Conservation (phyloP, 768 basidiomycete genomes). For the Hypholoma fasciculare region DNA sequence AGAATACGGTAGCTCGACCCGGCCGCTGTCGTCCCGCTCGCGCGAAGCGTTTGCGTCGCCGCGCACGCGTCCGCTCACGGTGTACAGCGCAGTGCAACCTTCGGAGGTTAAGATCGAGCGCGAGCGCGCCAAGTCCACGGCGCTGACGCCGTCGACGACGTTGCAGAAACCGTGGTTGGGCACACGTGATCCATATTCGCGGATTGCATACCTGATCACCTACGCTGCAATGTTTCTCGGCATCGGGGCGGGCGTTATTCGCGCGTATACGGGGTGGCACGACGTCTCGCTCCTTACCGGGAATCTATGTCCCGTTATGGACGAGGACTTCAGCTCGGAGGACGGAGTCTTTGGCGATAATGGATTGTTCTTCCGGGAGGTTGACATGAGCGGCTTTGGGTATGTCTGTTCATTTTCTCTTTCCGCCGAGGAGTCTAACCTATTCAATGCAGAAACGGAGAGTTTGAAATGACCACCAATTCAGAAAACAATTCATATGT, state of each 20-base stretch:
- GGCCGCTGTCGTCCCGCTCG: conserved; percentile 38
- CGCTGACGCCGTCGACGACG: conserved; percentile 33
- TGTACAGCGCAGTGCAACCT: conserved; percentile 48
- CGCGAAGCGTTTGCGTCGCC: conserved; percentile 63
- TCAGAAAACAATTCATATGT: conserved; percentile 77
- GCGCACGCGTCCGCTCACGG: conserved; percentile 55
- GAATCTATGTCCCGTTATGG: conserved; percentile 66
- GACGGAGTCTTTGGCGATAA: conserved; percentile 59
- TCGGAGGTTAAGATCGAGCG: conserved; percentile 37
- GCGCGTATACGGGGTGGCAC: conserved; percentile 59
- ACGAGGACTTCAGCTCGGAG: conserved; percentile 72
- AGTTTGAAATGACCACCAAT: conserved; percentile 86
- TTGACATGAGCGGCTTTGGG: conserved; percentile 89
- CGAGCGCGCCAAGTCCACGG: conserved; percentile 51
- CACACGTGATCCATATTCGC: conserved; percentile 53
- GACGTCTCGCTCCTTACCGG: conserved; percentile 44
- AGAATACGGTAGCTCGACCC: conserved; percentile 28
- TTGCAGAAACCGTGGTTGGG: conserved; percentile 67
- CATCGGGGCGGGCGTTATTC: conserved; percentile 47
- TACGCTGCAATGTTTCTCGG: conserved; percentile 62
- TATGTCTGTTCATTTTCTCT: conserved; percentile 29
- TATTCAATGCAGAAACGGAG: conserved; percentile 54
- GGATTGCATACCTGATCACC: conserved; percentile 63
- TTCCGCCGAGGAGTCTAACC: conserved; percentile 4
- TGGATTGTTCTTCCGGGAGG: conserved; percentile 73